phyloP scores from a whole-genome alignment of 306 rosid genomes.

The Corylus heterophylla region DNA sequence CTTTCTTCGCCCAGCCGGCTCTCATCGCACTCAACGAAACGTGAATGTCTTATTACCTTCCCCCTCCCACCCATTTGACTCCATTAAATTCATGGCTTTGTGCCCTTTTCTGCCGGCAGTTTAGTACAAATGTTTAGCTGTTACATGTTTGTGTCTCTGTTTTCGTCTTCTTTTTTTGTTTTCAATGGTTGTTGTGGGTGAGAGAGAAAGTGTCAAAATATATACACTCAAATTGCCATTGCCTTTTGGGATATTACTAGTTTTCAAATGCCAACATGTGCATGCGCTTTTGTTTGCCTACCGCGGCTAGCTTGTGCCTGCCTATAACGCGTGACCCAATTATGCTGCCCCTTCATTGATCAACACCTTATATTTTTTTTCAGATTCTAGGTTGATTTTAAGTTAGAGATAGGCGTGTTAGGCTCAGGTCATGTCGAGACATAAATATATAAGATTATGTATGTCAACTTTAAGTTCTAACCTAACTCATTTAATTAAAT shows the following conservation, averaged over 20 bases:
- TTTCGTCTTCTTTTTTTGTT: conserved; percentile 2
- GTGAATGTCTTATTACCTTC: conserved; percentile 45
- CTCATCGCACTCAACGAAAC: conserved; percentile 45
- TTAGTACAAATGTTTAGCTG: conserved; percentile 52
- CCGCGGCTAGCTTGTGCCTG: no score
- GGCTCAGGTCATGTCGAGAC: no score
- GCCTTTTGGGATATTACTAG: conserved; percentile 30
- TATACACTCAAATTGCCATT: neutral
- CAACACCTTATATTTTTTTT: neutral
- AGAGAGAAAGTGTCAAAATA: conserved; percentile 24
- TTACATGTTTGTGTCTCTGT: conserved; percentile 23
- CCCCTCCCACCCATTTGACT: conserved; percentile 19
- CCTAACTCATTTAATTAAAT: no score
- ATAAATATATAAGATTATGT: no score
- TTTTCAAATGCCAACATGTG: conserved; percentile 43
- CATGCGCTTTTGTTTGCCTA: conserved; percentile 30
- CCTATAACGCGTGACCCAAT: conserved; percentile 28
- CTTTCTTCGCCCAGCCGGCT: conserved; percentile 41
- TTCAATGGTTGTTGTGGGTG: neutral
- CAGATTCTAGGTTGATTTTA: no score
- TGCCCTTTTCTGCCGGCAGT: conserved; percentile 59
- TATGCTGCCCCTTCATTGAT: neutral
- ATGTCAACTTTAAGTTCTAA: no score
- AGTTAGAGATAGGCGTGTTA: no score
- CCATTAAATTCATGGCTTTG: conserved; percentile 28